Percentiles rank a stretch among this genome's conserved stretches.
Conservation (phyloP, 352 stramenopile genomes). For the Thalassiosira livingstoniorum region DNA sequence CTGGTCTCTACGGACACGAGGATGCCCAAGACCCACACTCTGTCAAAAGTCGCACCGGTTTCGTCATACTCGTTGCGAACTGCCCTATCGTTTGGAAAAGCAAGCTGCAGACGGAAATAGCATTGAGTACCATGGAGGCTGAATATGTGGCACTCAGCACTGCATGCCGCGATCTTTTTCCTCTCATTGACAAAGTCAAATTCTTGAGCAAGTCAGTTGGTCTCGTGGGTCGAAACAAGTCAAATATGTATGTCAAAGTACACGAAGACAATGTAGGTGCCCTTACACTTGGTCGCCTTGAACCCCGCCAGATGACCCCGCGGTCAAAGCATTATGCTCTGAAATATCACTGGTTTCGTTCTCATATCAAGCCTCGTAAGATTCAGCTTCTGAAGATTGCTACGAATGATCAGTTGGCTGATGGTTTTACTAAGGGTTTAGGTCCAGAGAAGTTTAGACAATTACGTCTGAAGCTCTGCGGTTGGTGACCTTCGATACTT, state of each 20-base stretch:
- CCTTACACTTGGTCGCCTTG: too few species aligned
- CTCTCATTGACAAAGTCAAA: neutral
- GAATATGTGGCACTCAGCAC: conserved; percentile 36
- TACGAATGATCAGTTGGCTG: too few species aligned
- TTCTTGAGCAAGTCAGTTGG: neutral
- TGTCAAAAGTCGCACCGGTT: conserved; percentile 51
- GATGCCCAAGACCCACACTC: conserved; percentile 38
- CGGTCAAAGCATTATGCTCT: too few species aligned
- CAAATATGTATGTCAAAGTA: conserved; percentile 9
- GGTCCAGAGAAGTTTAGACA: too few species aligned
- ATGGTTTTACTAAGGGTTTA: too few species aligned
- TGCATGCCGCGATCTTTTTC: conserved; percentile 28
- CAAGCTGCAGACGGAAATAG: conserved; percentile 41
- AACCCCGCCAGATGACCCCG: too few species aligned
- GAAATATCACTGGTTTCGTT: too few species aligned
- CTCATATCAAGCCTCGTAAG: too few species aligned
- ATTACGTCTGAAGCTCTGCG: too few species aligned
- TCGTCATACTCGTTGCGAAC: conserved; percentile 23
- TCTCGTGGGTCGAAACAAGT: neutral
- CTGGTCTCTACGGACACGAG: neutral
- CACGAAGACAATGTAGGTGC: conserved; percentile 65
- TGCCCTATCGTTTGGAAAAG: conserved; percentile 19
- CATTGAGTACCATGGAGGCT: conserved; percentile 31
- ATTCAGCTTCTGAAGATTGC: too few species aligned
- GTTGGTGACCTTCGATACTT: too few species aligned